Percentiles rank a stretch among this genome's conserved stretches.
Evolutionary conservation across 495 filamentous ascomycete genomes (phyloP).

Genomic region (Neurospora discreta): DNA sequence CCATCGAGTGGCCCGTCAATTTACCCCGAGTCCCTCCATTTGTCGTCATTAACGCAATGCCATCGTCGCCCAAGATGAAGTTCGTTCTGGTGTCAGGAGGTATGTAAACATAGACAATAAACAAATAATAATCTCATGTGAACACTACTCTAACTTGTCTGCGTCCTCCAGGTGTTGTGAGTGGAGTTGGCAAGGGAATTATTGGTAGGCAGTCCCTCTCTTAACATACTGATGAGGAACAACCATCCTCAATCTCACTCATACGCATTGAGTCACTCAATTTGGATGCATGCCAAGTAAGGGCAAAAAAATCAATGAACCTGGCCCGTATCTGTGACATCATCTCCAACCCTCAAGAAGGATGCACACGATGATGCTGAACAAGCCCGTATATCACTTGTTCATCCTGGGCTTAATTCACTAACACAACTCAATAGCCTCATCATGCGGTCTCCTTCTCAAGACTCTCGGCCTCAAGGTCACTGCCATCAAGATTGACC

Average conservation of each 20-base stretch:
- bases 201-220: slow-evolving; percentile 11
- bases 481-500: slow-evolving; percentile 50
- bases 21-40: not conserved
- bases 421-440: not conserved
- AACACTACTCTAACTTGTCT: not conserved
- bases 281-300: slow-evolving; percentile 5
- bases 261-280: slow-evolving; percentile 4
- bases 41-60: not conserved
- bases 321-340: slow-evolving; percentile 4
- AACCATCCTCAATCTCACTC: slow-evolving; percentile 4
- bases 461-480: slow-evolving; percentile 71
- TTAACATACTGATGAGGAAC: slow-evolving; percentile 9
- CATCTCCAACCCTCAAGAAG: not conserved
- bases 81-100: slow-evolving; percentile 77
- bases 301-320: not conserved
- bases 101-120: not conserved
- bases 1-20: not conserved
- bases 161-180: slow-evolving; percentile 4
- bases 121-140: not conserved
- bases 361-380: not conserved
- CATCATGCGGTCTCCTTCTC: slow-evolving; percentile 58
- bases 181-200: slow-evolving; percentile 22
- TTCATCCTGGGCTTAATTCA: not conserved
- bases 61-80: slow-evolving; percentile 49
- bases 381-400: slow-evolving; percentile 4